Evolutionary conservation across 192 early-diverging fungal genomes (phyloP), one percentile per base, ranked within the genome.

Genomic region (Podila verticillata): DNA sequence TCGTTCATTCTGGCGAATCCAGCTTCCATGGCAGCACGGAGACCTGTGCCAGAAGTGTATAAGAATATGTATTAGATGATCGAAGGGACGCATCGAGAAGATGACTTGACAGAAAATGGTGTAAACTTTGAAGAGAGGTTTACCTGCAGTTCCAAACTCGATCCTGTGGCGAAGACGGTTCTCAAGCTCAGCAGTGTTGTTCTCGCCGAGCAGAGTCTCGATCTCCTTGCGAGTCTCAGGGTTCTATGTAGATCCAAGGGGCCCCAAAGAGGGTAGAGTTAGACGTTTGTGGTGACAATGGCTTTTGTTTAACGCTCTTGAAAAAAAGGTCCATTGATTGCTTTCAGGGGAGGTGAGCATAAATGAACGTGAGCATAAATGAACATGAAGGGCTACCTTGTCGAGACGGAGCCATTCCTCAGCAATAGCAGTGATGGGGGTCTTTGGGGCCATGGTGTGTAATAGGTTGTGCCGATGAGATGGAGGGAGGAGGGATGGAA

Each of bases 1-100:
- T 92, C 89, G 83, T 98, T 98, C 91, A 98, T 96, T 34, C 95
- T 84, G 36, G 95, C 87, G 85, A 95, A 98, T 26, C 97, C 97
- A 63, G 96, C 93, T 68, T 94, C 93, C 96, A 97, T 98, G n/a
- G 89, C 87, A 24, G 96, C 94, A 47, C 97, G 87, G 39, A 98
- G 83, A 5, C 97, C 93, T 89, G 34, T 26, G 48, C n/a, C 12
- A 35, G 8, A 65, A 4, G 60, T 36, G 34, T 20, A 3, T 13
- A 0, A 20, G 26, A 63, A 36, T 20, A 56, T 44, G 24, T 19
- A 32, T 32, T 3, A 48, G 54, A 29, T 36, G 15, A 20, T 54
- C n/a, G 51, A 20, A 19, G 9, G 9, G 17, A 35, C 70, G 0
- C 28, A 39, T 7, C 73, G 28, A 57, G 7, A 61, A 24, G n/a